These are phyloP conservation scores for Daldinia concentrica DNA, from an alignment of 495 filamentous ascomycete genomes.

Conservation along the genomic window DNA sequence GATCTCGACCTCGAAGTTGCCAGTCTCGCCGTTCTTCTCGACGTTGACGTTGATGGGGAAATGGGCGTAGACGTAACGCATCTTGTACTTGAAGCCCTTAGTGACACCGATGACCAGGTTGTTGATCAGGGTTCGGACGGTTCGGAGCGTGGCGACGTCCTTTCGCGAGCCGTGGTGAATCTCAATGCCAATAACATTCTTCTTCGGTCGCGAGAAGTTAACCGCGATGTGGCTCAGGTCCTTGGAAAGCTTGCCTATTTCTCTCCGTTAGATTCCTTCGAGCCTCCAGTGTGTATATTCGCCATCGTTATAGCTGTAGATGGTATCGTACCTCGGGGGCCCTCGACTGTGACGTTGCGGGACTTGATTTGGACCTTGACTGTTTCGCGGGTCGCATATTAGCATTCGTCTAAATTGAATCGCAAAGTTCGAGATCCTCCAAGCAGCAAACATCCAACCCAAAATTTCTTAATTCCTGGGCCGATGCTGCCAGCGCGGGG, in stretches of 20 bases:
- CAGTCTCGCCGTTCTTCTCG: slow-evolving; percentile 94
- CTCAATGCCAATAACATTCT: slow-evolving; percentile 89
- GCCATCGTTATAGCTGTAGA: slow-evolving; percentile 2
- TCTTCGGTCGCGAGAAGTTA: slow-evolving; percentile 86
- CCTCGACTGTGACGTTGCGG: slow-evolving; percentile 92
- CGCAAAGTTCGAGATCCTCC: slow-evolving; percentile 28
- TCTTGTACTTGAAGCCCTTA: slow-evolving; percentile 99
- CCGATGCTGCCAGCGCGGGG: slow-evolving; percentile 2
- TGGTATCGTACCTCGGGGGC: slow-evolving; percentile 78
- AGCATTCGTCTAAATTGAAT: slow-evolving; percentile 44
- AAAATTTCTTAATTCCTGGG: background rate
- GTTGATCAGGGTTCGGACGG: slow-evolving; percentile 95
- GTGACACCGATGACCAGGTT: slow-evolving; percentile 98
- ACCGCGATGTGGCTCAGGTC: slow-evolving; percentile 95
- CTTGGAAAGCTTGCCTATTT: slow-evolving; percentile 88
- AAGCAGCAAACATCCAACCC: background rate
- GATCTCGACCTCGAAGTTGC: slow-evolving; percentile 91
- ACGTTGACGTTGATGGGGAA: slow-evolving; percentile 99
- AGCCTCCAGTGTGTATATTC: background rate
- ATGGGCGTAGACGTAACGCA: slow-evolving; percentile 99
- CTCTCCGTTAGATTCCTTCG: slow-evolving; percentile 39
- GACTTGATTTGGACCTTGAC: slow-evolving; percentile 98
- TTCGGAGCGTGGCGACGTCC: slow-evolving; percentile 96
- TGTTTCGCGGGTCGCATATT: slow-evolving; percentile 57
- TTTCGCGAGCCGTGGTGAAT: slow-evolving; percentile 98